Conservation (phyloP, 495 filamentous ascomycete genomes). For the Cenococcum geophilum region DNA sequence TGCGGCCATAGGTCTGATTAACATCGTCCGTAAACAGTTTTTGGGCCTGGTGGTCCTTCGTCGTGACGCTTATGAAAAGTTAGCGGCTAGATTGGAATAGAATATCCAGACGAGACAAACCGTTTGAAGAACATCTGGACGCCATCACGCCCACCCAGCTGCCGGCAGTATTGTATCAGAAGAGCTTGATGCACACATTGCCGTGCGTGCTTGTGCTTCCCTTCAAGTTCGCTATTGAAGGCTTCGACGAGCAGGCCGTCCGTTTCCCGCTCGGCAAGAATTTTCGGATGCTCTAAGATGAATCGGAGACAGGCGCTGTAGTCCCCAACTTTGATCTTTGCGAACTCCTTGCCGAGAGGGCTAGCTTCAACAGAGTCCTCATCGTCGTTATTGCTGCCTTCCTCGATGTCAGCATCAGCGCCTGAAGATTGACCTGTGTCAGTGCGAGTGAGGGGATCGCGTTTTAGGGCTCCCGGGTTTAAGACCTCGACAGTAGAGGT, state of each 20-base stretch:
- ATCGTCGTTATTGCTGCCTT: conserved; percentile 50
- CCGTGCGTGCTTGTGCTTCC: conserved; percentile 66
- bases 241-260: conserved; percentile 87
- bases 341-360: conserved; percentile 68
- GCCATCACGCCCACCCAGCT: conserved; percentile 80
- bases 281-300: conserved; percentile 64
- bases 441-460: conserved; percentile 32
- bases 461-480: conserved; percentile 55
- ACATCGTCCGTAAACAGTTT: conserved; percentile 91
- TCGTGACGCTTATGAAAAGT: conserved; percentile 63
- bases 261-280: conserved; percentile 81
- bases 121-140: conserved; percentile 91
- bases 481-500: conserved; percentile 62
- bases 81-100: conserved; percentile 11
- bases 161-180: conserved; percentile 88
- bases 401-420: conserved; percentile 55
- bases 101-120: conserved; percentile 34
- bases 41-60: conserved; percentile 81
- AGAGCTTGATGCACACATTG: conserved; percentile 93
- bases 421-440: conserved; percentile 48
- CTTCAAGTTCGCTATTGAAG: conserved; percentile 75
- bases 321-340: conserved; percentile 66
- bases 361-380: conserved; percentile 71
- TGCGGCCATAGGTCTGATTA: conserved; percentile 72
- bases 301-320: conserved; percentile 69